phyloP scores from a whole-genome alignment of 176 grass and related monocot genomes.

The Cymbopogon citratus region DNA sequence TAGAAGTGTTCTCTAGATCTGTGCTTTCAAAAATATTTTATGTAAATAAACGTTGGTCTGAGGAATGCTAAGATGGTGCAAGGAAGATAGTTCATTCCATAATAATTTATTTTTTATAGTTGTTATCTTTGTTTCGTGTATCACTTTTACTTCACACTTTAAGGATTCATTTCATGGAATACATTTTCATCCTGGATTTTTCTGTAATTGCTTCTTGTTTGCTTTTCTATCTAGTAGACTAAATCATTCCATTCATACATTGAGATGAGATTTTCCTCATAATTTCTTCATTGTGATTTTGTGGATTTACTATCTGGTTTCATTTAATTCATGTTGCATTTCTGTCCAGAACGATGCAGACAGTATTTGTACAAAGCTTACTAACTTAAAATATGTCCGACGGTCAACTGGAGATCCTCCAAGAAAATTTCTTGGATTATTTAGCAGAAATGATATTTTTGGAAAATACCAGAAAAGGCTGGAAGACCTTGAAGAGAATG shows the following conservation, averaged over 20 bases:
- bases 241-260: neutral
- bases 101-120: neutral
- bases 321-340: conserved; percentile 21
- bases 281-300: neutral
- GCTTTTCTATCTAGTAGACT: neutral
- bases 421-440: conserved; percentile 63
- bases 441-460: conserved; percentile 51
- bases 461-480: conserved; percentile 61
- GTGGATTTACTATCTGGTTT: conserved; percentile 20
- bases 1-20: conserved; percentile 9
- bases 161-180: neutral
- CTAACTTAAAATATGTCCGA: conserved; percentile 51
- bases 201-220: neutral
- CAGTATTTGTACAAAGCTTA: conserved; percentile 63
- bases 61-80: neutral
- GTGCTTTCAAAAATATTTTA: neutral
- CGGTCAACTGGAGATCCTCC: conserved; percentile 17
- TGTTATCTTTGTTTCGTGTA: neutral
- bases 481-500: conserved; percentile 83
- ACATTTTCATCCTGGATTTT: neutral
- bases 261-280: no score
- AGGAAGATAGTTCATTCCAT: neutral
- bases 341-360: conserved; percentile 73
- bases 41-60: neutral
- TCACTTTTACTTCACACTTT: neutral